phyloP scores from a whole-genome alignment of 2,329 filamentous ascomycete genomes.

The Ambrosiella beaveri region DNA sequence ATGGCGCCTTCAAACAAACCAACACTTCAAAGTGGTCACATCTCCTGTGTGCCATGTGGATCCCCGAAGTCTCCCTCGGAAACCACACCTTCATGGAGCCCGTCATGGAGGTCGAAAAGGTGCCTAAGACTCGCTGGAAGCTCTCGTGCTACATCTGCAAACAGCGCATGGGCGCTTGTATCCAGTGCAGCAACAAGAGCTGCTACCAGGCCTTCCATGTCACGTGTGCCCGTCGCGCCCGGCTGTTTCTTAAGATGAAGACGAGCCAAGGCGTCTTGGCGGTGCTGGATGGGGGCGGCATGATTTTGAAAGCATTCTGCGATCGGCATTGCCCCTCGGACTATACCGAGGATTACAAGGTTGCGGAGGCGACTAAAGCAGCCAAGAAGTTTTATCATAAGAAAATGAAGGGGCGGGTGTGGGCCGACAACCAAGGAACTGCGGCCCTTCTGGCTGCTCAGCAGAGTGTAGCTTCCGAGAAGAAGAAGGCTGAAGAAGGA shows the following conservation, averaged over 20 bases:
- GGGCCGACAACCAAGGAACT: slow-evolving; percentile 78
- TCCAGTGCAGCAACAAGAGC: slow-evolving; percentile 93
- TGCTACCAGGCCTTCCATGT: slow-evolving; percentile 97
- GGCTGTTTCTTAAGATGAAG: slow-evolving; percentile 92
- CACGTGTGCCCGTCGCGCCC: slow-evolving; percentile 77
- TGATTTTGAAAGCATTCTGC: slow-evolving; percentile 83
- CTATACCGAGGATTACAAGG: slow-evolving; percentile 72
- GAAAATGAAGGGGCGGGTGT: slow-evolving; percentile 74
- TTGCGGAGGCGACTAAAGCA: slow-evolving; percentile 60
- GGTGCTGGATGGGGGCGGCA: slow-evolving; percentile 53
- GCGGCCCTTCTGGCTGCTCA: slow-evolving; percentile 66
- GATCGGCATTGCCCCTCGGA: slow-evolving; percentile 86
- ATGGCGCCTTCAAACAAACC: slow-evolving; percentile 96
- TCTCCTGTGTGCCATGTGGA: slow-evolving; percentile 93
- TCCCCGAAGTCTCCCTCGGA: slow-evolving; percentile 86
- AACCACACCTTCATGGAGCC: slow-evolving; percentile 98
- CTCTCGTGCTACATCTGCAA: slow-evolving; percentile 91
- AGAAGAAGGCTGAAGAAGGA: neutral
- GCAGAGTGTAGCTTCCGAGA: slow-evolving; percentile 26
- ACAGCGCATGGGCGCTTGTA: slow-evolving; percentile 94
- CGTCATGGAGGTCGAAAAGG: slow-evolving; percentile 94
- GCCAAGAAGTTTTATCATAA: slow-evolving; percentile 81
- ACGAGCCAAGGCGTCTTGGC: slow-evolving; percentile 64
- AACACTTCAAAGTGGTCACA: slow-evolving; percentile 95
- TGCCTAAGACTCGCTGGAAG: slow-evolving; percentile 87